These are phyloP conservation scores for Saccharomycopsis fermentans DNA, from an alignment of 805 yeast genomes.

Conservation along the genomic window DNA sequence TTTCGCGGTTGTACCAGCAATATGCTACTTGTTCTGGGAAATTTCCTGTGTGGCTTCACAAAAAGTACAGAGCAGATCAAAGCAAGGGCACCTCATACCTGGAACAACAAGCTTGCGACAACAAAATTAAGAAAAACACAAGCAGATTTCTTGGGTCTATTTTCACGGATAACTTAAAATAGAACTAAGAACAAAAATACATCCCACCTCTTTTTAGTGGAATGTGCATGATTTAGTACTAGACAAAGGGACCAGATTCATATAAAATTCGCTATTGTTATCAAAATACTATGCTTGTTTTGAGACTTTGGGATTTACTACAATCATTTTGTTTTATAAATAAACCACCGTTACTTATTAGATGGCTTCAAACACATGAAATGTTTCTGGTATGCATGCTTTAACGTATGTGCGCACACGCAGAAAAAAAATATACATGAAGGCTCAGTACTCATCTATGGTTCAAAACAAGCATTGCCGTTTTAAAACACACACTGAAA, in stretches of 20 bases:
- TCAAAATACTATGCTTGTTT: too few species aligned
- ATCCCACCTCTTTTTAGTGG: background rate
- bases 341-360: background rate
- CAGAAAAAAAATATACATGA: background rate
- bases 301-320: background rate
- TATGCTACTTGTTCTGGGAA: background rate
- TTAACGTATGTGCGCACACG: background rate
- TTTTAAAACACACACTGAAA: background rate
- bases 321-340: background rate
- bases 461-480: background rate
- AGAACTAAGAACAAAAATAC: background rate
- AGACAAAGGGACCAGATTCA: background rate
- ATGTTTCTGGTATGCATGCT: background rate
- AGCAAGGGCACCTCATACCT: background rate
- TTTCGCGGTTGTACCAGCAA: background rate
- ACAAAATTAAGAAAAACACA: background rate
- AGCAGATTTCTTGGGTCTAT: background rate
- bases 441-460: background rate
- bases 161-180: background rate
- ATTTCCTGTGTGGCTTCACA: background rate
- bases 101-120: background rate
- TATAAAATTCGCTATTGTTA: too few species aligned
- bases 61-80: background rate
- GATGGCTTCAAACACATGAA: background rate
- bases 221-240: slow-evolving; percentile 1